A percentile compares a stretch with the other conserved stretches of the same genome.
phyloP scores from a whole-genome alignment of 2,329 filamentous ascomycete genomes.

The Claviceps sp. region DNA sequence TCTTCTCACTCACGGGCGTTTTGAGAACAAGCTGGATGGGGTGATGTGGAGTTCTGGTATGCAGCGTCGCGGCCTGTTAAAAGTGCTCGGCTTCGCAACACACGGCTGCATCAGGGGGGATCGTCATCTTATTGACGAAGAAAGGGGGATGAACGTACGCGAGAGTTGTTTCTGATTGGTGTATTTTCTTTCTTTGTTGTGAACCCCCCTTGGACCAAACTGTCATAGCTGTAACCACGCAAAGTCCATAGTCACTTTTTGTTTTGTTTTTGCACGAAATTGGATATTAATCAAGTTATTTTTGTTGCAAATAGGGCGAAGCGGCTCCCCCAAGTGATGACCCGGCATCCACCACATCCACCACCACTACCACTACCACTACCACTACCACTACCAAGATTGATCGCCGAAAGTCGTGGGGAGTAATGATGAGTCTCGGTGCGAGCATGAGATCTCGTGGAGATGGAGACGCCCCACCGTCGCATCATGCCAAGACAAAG shows the following conservation, averaged over 20 bases:
- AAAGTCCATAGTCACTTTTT: conserved; percentile 13
- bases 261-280: conserved; percentile 6
- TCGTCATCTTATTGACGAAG: conserved; percentile 16
- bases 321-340: conserved; percentile 20
- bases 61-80: not conserved
- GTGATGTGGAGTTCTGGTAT: not conserved
- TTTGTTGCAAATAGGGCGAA: conserved; percentile 15
- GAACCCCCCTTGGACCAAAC: not conserved
- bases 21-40: not conserved
- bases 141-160: conserved; percentile 21
- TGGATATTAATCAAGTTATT: conserved; percentile 19
- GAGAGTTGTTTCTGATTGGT: not conserved
- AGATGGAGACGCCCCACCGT: conserved; percentile 11
- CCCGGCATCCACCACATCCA: conserved; percentile 16
- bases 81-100: not conserved
- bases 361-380: too few relatives aligned
- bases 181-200: not conserved
- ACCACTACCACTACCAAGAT: conserved; percentile 11
- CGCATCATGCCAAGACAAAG: not conserved
- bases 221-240: conserved; percentile 8
- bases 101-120: conserved; percentile 5
- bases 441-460: conserved; percentile 15
- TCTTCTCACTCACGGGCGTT: not conserved
- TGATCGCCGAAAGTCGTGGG: conserved; percentile 32
- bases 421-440: conserved; percentile 23